phyloP scores from a whole-genome alignment of 805 yeast species.

The Metschnikowia shivogae region DNA sequence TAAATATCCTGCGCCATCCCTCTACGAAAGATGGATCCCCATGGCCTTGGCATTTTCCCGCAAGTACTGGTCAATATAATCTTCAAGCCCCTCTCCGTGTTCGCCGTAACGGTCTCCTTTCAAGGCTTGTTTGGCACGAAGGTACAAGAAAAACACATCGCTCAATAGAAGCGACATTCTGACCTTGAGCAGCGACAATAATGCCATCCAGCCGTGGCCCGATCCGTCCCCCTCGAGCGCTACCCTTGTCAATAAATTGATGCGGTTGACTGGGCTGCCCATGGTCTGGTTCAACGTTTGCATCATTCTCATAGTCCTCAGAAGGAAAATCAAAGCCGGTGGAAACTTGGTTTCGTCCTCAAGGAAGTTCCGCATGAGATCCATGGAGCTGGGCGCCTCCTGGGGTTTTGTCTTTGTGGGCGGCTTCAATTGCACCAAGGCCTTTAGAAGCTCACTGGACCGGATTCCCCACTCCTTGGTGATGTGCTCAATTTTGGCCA shows the following conservation, averaged over 20 bases:
- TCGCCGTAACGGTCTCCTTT: constrained; percentile 31
- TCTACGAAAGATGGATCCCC: constrained; percentile 34
- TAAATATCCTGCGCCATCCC: not conserved
- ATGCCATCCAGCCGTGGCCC: constrained; percentile 3
- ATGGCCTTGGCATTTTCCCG: constrained; percentile 39
- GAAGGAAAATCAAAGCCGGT: constrained; percentile 56
- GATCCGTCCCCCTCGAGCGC: constrained; percentile 32
- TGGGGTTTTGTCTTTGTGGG: constrained; percentile 24
- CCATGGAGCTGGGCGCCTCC: constrained; percentile 31
- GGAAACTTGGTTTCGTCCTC: constrained; percentile 66
- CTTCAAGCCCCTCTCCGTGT: constrained; percentile 40
- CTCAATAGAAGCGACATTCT: constrained; percentile 25
- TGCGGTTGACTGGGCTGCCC: constrained; percentile 73
- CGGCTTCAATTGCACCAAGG: constrained; percentile 51
- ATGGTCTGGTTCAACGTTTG: constrained; percentile 62
- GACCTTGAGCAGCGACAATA: constrained; percentile 19
- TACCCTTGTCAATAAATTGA: constrained; percentile 57
- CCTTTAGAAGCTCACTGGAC: constrained; percentile 57
- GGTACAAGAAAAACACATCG: constrained; percentile 28
- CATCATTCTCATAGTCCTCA: constrained; percentile 70
- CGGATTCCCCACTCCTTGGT: constrained; percentile 66
- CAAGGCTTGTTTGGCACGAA: constrained; percentile 31
- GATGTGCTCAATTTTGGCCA: constrained; percentile 43
- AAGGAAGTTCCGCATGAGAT: constrained; percentile 49
- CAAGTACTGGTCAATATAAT: constrained; percentile 41